Percentiles rank a stretch among this genome's conserved stretches.
These are phyloP conservation scores for Anaeramoeba flamelloides DNA, from an alignment of 78 protist genomes.

Conservation along the genomic window DNA sequence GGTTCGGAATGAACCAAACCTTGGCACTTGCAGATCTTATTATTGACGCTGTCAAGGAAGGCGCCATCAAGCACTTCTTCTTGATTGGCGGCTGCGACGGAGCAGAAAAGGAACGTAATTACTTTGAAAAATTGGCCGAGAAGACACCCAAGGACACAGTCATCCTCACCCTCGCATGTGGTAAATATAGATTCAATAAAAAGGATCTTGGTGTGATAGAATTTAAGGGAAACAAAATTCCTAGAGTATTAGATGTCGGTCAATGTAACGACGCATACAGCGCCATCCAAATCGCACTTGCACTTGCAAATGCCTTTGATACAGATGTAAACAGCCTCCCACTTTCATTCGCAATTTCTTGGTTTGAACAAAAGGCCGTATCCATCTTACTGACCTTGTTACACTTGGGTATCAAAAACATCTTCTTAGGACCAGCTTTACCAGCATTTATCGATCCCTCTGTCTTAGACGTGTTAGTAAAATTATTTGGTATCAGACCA, in stretches of 20 bases:
- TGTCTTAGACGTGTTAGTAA: constrained; percentile 8
- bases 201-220: constrained; percentile 38
- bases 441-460: constrained; percentile 44
- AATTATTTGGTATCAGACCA: constrained; percentile 4
- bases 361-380: constrained; percentile 79
- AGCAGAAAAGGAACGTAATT: constrained; percentile 33
- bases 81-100: constrained; percentile 77
- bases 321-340: constrained; percentile 40
- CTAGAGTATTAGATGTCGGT: constrained; percentile 65
- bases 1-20: constrained; percentile 37
- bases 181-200: constrained; percentile 41
- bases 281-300: constrained; percentile 51
- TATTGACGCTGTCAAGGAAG: constrained; percentile 36
- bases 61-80: constrained; percentile 34
- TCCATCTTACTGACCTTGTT: constrained; percentile 48
- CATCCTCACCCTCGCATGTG: constrained; percentile 45
- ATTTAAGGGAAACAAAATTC: constrained; percentile 33
- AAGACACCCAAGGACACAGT: constrained; percentile 19
- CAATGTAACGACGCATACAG: constrained; percentile 72
- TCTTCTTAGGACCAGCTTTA: constrained; percentile 51
- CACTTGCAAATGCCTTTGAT: constrained; percentile 29
- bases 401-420: constrained; percentile 40
- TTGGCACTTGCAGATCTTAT: constrained; percentile 33
- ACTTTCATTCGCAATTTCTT: constrained; percentile 30
- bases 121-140: constrained; percentile 30